Conservation (phyloP, 1,284 basidiomycete species). For the Phellopilus nigrolimitatus region DNA sequence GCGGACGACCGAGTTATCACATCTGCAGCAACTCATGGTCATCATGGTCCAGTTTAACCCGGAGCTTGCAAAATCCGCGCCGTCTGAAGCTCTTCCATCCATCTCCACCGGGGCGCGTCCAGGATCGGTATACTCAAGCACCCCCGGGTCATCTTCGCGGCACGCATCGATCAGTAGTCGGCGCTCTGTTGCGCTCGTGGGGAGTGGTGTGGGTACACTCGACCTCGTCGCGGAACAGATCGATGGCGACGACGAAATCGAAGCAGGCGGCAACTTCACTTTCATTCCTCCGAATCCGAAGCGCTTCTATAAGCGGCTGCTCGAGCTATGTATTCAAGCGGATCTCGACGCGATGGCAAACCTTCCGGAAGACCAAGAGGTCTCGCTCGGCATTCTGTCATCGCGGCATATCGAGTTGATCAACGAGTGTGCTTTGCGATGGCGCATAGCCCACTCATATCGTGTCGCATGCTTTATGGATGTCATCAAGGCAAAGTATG, state of each 20-base stretch:
- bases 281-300: slow-evolving; percentile 90
- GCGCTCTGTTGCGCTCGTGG: slow-evolving; percentile 40
- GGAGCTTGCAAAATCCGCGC: slow-evolving; percentile 76
- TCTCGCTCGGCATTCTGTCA: slow-evolving; percentile 92
- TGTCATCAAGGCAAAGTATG: slow-evolving; percentile 83
- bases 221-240: slow-evolving; percentile 39
- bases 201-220: slow-evolving; percentile 23
- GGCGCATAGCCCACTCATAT: slow-evolving; percentile 83
- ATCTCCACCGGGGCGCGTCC: slow-evolving; percentile 43
- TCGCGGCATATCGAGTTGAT: slow-evolving; percentile 77
- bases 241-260: slow-evolving; percentile 63
- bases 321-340: slow-evolving; percentile 78
- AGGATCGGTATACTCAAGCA: slow-evolving; percentile 45
- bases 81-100: slow-evolving; percentile 47
- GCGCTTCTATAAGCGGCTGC: slow-evolving; percentile 78
- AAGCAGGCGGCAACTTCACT: slow-evolving; percentile 71
- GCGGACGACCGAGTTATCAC: slow-evolving; percentile 78
- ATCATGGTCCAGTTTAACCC: slow-evolving; percentile 86
- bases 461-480: slow-evolving; percentile 81
- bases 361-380: slow-evolving; percentile 90
- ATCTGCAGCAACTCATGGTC: slow-evolving; percentile 85
- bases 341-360: slow-evolving; percentile 90
- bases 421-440: slow-evolving; percentile 82
- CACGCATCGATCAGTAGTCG: slow-evolving; percentile 62
- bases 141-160: slow-evolving; percentile 37